These are phyloP conservation scores for Knoxia roxburghii DNA, from an alignment of 257 asterid species.

Conservation along the genomic window DNA sequence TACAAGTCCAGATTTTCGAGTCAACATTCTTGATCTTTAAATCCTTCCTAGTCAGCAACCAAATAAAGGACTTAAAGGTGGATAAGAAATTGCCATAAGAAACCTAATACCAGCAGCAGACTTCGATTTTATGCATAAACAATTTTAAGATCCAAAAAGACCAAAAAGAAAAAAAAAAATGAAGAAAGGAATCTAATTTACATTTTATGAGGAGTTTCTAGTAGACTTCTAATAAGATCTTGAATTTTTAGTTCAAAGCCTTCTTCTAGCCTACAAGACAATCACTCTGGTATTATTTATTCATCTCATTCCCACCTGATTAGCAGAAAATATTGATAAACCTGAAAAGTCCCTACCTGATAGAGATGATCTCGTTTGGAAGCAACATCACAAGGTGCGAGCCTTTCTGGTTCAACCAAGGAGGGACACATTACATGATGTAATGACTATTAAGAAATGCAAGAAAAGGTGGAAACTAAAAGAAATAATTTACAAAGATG, in stretches of 20 bases:
- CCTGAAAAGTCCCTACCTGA: constrained; percentile 40
- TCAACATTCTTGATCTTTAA: not conserved
- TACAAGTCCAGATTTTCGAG: not conserved
- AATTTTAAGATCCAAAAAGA: not conserved
- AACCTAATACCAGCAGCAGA: not conserved
- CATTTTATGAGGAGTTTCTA: not conserved
- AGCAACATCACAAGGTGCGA: constrained; percentile 63
- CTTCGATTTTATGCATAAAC: not conserved
- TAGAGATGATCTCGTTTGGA: constrained; percentile 92
- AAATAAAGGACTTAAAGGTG: not conserved
- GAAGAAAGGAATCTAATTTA: not conserved
- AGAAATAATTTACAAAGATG: not conserved
- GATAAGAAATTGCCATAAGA: not conserved
- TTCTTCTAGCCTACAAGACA: not conserved
- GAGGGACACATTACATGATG: not conserved
- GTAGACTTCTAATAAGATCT: not conserved
- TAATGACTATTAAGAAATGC: not conserved
- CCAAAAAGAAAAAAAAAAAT: no score
- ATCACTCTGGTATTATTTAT: not conserved
- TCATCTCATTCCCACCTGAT: not conserved
- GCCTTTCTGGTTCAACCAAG: constrained; percentile 43
- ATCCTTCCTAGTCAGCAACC: not conserved
- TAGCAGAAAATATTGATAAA: not conserved
- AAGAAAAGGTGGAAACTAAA: constrained; percentile 1
- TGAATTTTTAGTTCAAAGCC: not conserved